Evolutionary conservation across 495 filamentous ascomycete genomes (phyloP).

Genomic region (Daldinia concentrica): DNA sequence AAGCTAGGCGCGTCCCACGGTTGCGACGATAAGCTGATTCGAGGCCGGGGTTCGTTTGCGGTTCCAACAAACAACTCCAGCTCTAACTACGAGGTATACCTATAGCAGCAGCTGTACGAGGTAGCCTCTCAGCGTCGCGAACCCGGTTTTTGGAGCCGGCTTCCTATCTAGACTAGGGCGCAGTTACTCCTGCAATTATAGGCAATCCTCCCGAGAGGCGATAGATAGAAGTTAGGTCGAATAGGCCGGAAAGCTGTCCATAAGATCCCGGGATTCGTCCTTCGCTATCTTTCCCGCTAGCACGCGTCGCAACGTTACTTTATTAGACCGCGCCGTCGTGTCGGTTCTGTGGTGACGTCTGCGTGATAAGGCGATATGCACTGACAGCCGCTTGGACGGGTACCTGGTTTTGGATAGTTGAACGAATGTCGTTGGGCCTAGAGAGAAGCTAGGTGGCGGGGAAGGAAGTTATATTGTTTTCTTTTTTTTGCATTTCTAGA

Average conservation of each 20-base stretch:
- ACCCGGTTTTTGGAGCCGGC: slow-evolving; percentile 7
- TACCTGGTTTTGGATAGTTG: not conserved
- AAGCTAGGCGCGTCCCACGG: slow-evolving; percentile 18
- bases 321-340: slow-evolving; percentile 21
- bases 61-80: slow-evolving; percentile 35
- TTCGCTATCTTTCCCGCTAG: slow-evolving; percentile 28
- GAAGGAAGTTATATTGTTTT: slow-evolving; percentile 23
- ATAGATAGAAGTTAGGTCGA: not conserved
- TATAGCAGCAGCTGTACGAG: slow-evolving; percentile 4
- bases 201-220: slow-evolving; percentile 1
- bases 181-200: slow-evolving; percentile 27
- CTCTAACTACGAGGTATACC: not conserved
- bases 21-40: slow-evolving; percentile 30
- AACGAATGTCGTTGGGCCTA: not conserved
- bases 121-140: slow-evolving; percentile 8
- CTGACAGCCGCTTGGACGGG: slow-evolving; percentile 29
- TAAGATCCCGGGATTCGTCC: slow-evolving; percentile 22
- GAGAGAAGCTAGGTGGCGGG: slow-evolving; percentile 1
- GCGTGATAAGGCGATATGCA: slow-evolving; percentile 36
- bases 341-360: slow-evolving; percentile 14
- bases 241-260: not conserved
- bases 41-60: slow-evolving; percentile 16
- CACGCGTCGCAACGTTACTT: slow-evolving; percentile 43
- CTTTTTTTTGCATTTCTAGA: slow-evolving; percentile 10
- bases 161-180: slow-evolving; percentile 33